Evolutionary conservation across 2,329 filamentous ascomycete genomes (phyloP).

Genomic region (Penicillium expansum): DNA sequence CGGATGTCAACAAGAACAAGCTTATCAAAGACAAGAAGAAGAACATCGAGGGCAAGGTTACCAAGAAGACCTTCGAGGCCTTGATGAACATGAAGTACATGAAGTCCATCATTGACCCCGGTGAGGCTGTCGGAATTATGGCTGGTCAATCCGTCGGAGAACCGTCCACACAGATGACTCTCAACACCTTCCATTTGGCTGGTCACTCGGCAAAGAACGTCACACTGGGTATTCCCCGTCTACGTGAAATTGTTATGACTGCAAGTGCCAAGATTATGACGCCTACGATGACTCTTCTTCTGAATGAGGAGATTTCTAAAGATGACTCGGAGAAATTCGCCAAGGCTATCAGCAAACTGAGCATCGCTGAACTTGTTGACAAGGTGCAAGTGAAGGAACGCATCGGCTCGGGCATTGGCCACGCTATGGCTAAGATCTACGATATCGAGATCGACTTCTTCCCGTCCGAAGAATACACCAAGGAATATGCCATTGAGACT

Average conservation of each 20-base stretch:
- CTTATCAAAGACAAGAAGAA: conserved; percentile 61
- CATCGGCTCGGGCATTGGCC: conserved; percentile 67
- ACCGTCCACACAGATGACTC: conserved; percentile 97
- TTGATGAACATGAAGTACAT: conserved; percentile 91
- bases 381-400: conserved; percentile 76
- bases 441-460: conserved; percentile 81
- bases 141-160: conserved; percentile 96
- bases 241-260: conserved; percentile 98
- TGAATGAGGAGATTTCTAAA: conserved; percentile 68
- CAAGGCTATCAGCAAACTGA: conserved; percentile 85
- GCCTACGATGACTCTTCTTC: conserved; percentile 68
- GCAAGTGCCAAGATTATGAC: conserved; percentile 86
- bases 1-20: conserved; percentile 69
- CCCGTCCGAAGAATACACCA: conserved; percentile 74
- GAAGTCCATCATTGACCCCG: conserved; percentile 85
- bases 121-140: conserved; percentile 94
- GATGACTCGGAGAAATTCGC: conserved; percentile 75
- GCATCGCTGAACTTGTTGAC: conserved; percentile 79
- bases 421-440: conserved; percentile 76
- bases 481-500: conserved; percentile 78
- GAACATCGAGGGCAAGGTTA: conserved; percentile 41
- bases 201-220: conserved; percentile 98
- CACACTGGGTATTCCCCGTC: conserved; percentile 93
- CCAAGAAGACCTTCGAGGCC: conserved; percentile 73
- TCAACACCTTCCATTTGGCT: conserved; percentile 99